These are phyloP conservation scores for Sideroxylon spinosum DNA, from an alignment of 179 eudicot genomes.

Conservation along the genomic window DNA sequence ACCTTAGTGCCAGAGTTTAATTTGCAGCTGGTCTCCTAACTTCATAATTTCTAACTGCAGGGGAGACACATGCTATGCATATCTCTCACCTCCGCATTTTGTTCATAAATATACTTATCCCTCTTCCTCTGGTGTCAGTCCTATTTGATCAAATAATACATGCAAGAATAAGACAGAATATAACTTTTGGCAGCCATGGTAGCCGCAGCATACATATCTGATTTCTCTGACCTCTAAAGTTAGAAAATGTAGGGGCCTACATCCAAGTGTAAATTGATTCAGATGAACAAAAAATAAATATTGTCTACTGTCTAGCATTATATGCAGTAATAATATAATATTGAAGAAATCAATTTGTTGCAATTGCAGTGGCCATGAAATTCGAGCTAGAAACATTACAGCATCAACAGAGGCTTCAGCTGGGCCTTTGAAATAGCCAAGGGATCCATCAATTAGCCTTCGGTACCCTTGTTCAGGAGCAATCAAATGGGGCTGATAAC, in stretches of 20 bases:
- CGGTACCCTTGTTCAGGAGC: slow-evolving; percentile 99
- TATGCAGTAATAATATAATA: neutral
- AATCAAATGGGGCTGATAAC: slow-evolving; percentile 95
- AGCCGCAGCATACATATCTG: too few relatives aligned
- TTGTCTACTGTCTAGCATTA: neutral
- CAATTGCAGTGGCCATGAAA: neutral
- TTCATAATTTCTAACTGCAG: too few relatives aligned
- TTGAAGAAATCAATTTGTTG: neutral
- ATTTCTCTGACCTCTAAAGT: too few relatives aligned
- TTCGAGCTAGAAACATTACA: slow-evolving; percentile 37
- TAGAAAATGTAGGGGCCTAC: neutral
- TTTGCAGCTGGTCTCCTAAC: too few relatives aligned
- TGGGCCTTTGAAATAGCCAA: slow-evolving; percentile 95
- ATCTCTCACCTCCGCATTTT: neutral
- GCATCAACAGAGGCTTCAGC: slow-evolving; percentile 99
- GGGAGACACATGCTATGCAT: neutral
- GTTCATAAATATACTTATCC: too few relatives aligned
- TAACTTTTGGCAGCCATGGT: too few relatives aligned
- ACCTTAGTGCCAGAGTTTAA: too few relatives aligned
- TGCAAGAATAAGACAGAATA: too few relatives aligned
- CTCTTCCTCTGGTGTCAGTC: too few relatives aligned
- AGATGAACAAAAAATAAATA: neutral
- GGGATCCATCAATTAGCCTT: slow-evolving; percentile 96
- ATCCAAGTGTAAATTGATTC: neutral
- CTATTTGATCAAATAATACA: too few relatives aligned